Base-by-base conservation (phyloP, 2,329 filamentous ascomycete species). In the Incumbomyces lentus region DNA sequence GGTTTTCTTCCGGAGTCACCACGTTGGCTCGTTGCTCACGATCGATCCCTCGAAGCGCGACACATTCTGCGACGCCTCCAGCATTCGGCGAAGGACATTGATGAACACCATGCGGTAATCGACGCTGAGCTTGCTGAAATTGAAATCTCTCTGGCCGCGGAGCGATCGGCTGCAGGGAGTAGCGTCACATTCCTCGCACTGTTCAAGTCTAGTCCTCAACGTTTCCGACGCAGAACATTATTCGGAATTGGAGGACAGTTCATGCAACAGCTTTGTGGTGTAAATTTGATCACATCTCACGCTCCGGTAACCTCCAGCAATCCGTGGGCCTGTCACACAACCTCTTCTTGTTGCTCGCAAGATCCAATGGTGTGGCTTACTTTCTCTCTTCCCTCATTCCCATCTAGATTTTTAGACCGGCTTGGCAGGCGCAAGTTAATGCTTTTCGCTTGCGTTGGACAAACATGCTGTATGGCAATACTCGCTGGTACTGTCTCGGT, bases 221-320 rank as follows among this genome's bases (percentile, higher is more conserved):
- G 42, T 63, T 61, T 37, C 39, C 52, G 62, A 37, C 59, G 62
- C 17, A 59, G 63, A 11, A 57, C 63, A 45, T 49, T 64, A 6
- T 55, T 66, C 38, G 58, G 58, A 43, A 59, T 58, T 38, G 53
- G 59, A n/a, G 58, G 64, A 36, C 60, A 66, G 16, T 51, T 65
- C 6, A 59, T 60, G 6, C 70, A 68, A 46, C 65, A 75, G 49
- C 67, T 69, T n/a, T 62, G 60, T 0, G 66, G 66, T 47, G 68
- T 69, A 52, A 68, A 68, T 47, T 40, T 69, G 19, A 67, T 69
- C 47, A 69, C 68, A 2, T 70, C 70, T 53, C 71, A 71, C 46
- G 66, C 66, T 1, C 60, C 68, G 1, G 60, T 59, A 1, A 66
- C 70, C 45, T 66, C 68, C 49, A 71, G 46, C 60, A 62, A 18